Conservation (phyloP, 805 yeast species). For the Wickerhamiella azyma region DNA sequence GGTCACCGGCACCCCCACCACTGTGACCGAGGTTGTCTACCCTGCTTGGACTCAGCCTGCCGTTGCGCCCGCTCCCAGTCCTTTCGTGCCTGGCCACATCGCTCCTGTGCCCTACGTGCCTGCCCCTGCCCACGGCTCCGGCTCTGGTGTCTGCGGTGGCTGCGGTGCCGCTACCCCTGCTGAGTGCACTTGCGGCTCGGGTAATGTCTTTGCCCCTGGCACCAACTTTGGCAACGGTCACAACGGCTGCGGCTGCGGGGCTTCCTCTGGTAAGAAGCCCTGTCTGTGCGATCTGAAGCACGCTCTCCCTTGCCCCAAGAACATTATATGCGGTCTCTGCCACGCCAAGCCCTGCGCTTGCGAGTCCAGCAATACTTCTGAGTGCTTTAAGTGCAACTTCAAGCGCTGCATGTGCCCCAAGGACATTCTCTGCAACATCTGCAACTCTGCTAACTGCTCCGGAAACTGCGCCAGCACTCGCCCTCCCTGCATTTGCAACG, state of each 20-base stretch:
- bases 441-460: background rate
- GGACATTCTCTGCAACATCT: background rate
- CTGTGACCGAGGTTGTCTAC: background rate
- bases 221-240: background rate
- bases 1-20: too few species aligned
- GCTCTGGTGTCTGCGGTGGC: background rate
- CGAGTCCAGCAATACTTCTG: background rate
- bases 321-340: background rate
- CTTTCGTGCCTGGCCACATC: too few species aligned
- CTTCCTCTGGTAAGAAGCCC: background rate
- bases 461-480: background rate
- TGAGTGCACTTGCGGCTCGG: background rate
- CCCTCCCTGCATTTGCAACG: too few species aligned
- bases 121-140: background rate
- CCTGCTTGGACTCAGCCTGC: background rate
- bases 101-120: background rate
- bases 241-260: background rate
- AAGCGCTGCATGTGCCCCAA: constrained; percentile 6
- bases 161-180: background rate
- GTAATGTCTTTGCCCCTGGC: background rate
- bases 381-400: background rate
- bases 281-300: background rate
- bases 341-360: constrained; percentile 5
- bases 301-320: constrained; percentile 1
- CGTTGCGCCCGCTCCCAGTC: too few species aligned